Evolutionary conservation across 768 basidiomycete genomes (phyloP), one percentile per base, ranked within the genome.

Genomic region (Tulasnella sp.): DNA sequence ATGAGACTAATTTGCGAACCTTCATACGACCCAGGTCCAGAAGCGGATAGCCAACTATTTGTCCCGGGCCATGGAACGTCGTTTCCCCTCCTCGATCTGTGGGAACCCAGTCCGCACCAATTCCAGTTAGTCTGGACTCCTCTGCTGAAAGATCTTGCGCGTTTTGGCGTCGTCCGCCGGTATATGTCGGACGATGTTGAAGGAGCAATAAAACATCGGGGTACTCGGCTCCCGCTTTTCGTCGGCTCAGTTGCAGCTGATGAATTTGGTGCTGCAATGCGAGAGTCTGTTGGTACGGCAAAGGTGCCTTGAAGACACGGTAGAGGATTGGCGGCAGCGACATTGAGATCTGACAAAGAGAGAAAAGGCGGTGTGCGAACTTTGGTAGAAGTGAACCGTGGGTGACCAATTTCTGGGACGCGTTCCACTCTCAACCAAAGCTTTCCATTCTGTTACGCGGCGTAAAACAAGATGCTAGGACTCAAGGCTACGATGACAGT

Each of bases 11-110:
- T 64, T 89, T 85, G 72, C 91, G 85, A 9, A 96, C 93, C 67
- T 88, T 85, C 79, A 91, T 89, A 40, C 90, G 89, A n/a, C 89
- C 89, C 25, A 99, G 87, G 84, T 99, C 97, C 71, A 98, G 86
- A 72, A 99, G 86, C 1, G 96, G 94, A 82, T 99, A 99, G 37
- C 96, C 97, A 19, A 98, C 93, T 80, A 99, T 86, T 83, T 99
- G 97, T 7, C 97, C 97, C 1, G 97, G 96, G 0, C 97, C 97
- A 82, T 99, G 97, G 83, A 94, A 99, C 1, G 97, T 99, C 76
- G 95, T 87, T 84, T 98, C 91, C 2, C 97, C 97, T 17, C 97
- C 97, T 73, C 97, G 87, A 73, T 89, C 86, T 2, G 95, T 90
- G 31, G 88, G 84, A 49, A 93, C 88, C 80, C 96, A 96, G 81